Base-by-base conservation (phyloP, 495 filamentous ascomycete species). In the Paragyromitra xinjiangensis region DNA sequence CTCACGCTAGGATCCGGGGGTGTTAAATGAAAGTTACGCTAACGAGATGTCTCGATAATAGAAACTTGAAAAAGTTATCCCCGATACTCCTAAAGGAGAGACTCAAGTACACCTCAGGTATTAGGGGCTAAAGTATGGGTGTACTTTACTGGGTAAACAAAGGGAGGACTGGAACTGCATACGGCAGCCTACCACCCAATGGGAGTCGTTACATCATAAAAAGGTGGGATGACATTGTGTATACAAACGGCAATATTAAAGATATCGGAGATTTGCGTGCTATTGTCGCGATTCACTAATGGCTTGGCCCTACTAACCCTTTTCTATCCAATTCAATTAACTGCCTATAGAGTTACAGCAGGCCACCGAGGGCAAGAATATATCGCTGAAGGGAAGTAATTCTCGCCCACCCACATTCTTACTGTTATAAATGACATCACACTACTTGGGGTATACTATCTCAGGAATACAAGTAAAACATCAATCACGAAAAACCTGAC, bases 41-140 rank as follows among this genome's bases (percentile, higher is more conserved):
- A 37, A 66, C 61, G 42, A 53, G 63, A 77, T 0, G 24, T 19
- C 45, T 44, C 45, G 62, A 42, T 34, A 19, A 73, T 61, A 82
- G 80, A 82, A 82, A 67, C 80, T 82, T 53, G 71, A 79, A 34
- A 82, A 82, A 58, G 89, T 87, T 75, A 92, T 99, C 82, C 95
- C 95, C 66, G 94, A 91, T 53, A 85, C 93, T 65, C 94, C 94
- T 69, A 88, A 90, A 81, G 87, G 90, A 83, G 87, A 91, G 80
- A 89, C 86, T 24, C 95, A 93, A 29, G 92, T 98, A 73, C 95
- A 98, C 84, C 87, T 95, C 29, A 78, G 67, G 56, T 75, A 82
- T 48, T 45, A 14, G 5, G 22, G 45, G 55, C 16, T 7, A 34
- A 71, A 53, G 14, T 29, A 68, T 77, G 11, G 45, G 12, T 80